phyloP scores from a whole-genome alignment of 1,284 basidiomycete genomes.

The Trichosporon asahii region DNA sequence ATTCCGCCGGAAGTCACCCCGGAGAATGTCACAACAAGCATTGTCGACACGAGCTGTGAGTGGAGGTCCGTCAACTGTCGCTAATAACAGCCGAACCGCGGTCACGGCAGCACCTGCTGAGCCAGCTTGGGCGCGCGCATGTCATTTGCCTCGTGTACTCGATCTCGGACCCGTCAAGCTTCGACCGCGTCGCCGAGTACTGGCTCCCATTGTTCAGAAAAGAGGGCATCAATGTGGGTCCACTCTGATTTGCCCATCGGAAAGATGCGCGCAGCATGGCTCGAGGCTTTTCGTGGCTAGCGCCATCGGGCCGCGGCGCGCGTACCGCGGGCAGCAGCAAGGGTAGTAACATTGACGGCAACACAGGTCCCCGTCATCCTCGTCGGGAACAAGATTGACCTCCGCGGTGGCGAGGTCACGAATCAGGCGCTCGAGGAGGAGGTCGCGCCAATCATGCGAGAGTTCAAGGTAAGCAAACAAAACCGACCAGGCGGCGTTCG shows the following conservation, averaged over 20 bases:
- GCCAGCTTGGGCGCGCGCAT: conserved; percentile 92
- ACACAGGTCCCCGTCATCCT: conserved; percentile 90
- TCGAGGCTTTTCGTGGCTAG: background rate
- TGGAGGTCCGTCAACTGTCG: conserved; percentile 23
- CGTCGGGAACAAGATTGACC: conserved; percentile 97
- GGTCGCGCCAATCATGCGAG: conserved; percentile 90
- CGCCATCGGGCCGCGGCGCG: background rate
- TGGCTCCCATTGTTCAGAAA: conserved; percentile 98
- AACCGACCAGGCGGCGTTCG: background rate
- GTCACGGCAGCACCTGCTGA: conserved; percentile 77
- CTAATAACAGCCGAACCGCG: conserved; percentile 31
- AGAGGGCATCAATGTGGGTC: conserved; percentile 81
- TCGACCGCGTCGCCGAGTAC: conserved; percentile 95
- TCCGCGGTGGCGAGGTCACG: conserved; percentile 86
- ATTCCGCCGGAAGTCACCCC: conserved; percentile 93
- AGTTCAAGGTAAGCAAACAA: conserved; percentile 72
- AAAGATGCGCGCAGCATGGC: background rate
- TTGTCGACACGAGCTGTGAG: conserved; percentile 89
- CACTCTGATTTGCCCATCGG: background rate
- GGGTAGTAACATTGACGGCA: background rate
- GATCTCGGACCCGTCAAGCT: conserved; percentile 90
- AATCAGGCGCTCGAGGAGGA: conserved; percentile 93
- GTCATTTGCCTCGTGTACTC: conserved; percentile 97
- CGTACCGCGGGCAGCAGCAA: background rate
- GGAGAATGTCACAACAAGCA: conserved; percentile 92